Conservation (phyloP, 2,329 filamentous ascomycete species). For the Curvularia sp. region DNA sequence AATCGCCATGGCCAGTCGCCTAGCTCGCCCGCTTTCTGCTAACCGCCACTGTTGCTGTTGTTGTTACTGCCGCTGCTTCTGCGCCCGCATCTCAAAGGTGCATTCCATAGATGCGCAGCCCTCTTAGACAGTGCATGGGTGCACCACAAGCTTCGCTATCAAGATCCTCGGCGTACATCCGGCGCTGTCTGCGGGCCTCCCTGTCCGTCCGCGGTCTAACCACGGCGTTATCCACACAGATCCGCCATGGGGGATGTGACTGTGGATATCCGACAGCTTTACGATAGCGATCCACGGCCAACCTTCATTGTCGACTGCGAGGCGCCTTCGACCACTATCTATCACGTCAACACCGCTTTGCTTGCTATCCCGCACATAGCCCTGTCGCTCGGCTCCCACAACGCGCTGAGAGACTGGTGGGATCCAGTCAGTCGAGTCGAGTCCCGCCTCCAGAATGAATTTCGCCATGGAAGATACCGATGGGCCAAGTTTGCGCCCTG, state of each 20-base stretch:
- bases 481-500: slow-evolving; percentile 19
- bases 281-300: slow-evolving; percentile 23
- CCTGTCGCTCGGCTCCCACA: slow-evolving; percentile 11
- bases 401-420: slow-evolving; percentile 25
- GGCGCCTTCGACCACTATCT: slow-evolving; percentile 5
- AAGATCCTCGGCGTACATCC: slow-evolving; percentile 1
- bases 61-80: not conserved
- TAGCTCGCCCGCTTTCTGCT: slow-evolving; percentile 5
- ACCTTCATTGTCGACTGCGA: slow-evolving; percentile 24
- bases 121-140: slow-evolving; percentile 1
- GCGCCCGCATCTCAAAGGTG: slow-evolving; percentile 2
- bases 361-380: slow-evolving; percentile 15
- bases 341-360: slow-evolving; percentile 20
- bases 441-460: slow-evolving; percentile 12
- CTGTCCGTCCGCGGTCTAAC: slow-evolving; percentile 7
- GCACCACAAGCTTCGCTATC: not conserved
- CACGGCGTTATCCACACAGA: slow-evolving; percentile 10
- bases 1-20: slow-evolving; percentile 3
- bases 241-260: slow-evolving; percentile 18
- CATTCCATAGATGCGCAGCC: not conserved
- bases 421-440: slow-evolving; percentile 18
- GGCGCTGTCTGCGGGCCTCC: not conserved
- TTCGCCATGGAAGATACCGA: slow-evolving; percentile 19
- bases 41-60: not conserved
- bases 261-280: slow-evolving; percentile 18